Percentiles rank a stretch among this genome's conserved stretches.
Evolutionary conservation across 257 asterid species (phyloP).

Genomic region (Solanum neorickii): DNA sequence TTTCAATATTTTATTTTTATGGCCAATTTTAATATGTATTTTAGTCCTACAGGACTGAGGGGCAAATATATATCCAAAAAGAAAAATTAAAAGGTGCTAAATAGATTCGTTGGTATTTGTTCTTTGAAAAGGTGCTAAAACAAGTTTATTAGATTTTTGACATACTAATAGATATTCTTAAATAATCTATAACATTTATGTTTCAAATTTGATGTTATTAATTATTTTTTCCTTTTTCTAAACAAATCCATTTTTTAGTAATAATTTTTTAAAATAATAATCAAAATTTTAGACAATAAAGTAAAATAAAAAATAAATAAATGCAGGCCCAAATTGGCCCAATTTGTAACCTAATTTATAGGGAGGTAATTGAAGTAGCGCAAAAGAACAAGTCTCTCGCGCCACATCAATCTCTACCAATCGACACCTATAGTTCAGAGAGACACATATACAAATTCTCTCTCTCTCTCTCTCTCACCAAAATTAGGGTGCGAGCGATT

Average conservation of each 20-base stretch:
- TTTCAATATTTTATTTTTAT: no score
- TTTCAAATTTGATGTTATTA: neutral
- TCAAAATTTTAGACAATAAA: no score
- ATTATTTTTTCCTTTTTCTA: neutral
- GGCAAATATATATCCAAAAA: no score
- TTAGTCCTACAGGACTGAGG: no score
- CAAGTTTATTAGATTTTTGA: no score
- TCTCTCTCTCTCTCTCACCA: neutral
- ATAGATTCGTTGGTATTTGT: no score
- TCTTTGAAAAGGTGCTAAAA: no score
- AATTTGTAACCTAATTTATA: neutral
- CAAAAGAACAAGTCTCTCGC: slow-evolving; percentile 6
- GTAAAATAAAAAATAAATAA: neutral
- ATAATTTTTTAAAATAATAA: no score
- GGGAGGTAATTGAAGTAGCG: neutral
- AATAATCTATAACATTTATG: no score
- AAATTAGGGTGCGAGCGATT: neutral
- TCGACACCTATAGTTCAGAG: neutral
- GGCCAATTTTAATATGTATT: no score
- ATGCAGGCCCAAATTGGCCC: neutral
- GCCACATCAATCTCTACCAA: slow-evolving; percentile 8
- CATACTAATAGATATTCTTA: no score
- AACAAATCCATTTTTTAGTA: neutral
- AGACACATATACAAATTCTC: neutral
- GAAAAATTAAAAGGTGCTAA: no score